These are phyloP conservation scores for Podila epigama DNA, from an alignment of 192 early-diverging fungal species.

Conservation along the genomic window DNA sequence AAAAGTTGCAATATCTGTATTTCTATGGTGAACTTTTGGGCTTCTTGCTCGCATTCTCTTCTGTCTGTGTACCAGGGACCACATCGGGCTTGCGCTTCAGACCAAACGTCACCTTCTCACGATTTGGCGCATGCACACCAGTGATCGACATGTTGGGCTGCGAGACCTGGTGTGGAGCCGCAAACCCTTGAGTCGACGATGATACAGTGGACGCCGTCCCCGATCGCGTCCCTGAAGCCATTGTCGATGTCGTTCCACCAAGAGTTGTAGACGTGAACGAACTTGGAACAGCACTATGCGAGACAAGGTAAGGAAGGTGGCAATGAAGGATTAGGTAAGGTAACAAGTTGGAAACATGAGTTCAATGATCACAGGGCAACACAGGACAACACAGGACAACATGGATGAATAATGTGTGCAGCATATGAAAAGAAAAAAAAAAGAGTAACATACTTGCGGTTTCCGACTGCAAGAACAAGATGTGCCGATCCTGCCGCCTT, in stretches of 20 bases:
- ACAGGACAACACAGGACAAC: neutral
- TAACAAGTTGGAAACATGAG: neutral
- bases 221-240: slow-evolving; percentile 9
- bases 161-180: slow-evolving; percentile 27
- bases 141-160: slow-evolving; percentile 46
- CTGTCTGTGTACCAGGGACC: slow-evolving; percentile 24
- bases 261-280: slow-evolving; percentile 18
- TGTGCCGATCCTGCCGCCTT: slow-evolving; percentile 76
- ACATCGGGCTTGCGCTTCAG: slow-evolving; percentile 54
- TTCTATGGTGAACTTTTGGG: neutral
- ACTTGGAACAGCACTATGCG: slow-evolving; percentile 52
- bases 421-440: neutral
- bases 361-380: neutral
- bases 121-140: slow-evolving; percentile 53
- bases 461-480: slow-evolving; percentile 83
- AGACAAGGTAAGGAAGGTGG: neutral
- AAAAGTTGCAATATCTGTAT: neutral
- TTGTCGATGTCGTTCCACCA: slow-evolving; percentile 19
- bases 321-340: neutral
- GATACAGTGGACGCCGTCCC: slow-evolving; percentile 8
- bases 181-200: slow-evolving; percentile 6
- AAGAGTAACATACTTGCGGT: slow-evolving; percentile 59
- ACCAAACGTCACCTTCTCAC: slow-evolving; percentile 55
- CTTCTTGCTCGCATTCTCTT: slow-evolving; percentile 31
- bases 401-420: neutral